Conservation (phyloP, 257 asterid genomes). For the Cynanchum wilfordii region DNA sequence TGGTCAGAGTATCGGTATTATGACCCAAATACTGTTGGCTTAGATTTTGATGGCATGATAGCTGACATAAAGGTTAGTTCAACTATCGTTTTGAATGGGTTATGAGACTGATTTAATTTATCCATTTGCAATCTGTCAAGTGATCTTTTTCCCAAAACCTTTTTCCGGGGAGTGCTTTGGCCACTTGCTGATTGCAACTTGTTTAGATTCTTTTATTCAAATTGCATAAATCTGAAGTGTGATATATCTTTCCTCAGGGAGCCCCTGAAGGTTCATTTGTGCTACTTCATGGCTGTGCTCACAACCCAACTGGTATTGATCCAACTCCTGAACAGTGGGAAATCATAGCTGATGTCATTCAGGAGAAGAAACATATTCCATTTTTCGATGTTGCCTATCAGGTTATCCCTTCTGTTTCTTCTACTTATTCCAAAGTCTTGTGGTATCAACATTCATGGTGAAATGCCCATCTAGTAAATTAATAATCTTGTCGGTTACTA, state of each 20-base stretch:
- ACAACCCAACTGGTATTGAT: slow-evolving; percentile 98
- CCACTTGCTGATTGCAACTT: not conserved
- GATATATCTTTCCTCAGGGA: slow-evolving; percentile 35
- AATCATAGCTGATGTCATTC: slow-evolving; percentile 77
- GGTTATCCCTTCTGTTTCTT: slow-evolving; percentile 38
- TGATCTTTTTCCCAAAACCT: not conserved
- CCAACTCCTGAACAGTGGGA: slow-evolving; percentile 93
- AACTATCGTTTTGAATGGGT: not conserved
- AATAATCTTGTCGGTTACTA: not conserved
- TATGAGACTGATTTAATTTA: too few species aligned
- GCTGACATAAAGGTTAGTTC: slow-evolving; percentile 83
- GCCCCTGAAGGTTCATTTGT: slow-evolving; percentile 95
- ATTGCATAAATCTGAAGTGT: not conserved
- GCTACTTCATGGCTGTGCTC: slow-evolving; percentile 95
- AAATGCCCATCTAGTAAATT: not conserved
- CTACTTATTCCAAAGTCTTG: not conserved
- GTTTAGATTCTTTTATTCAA: not conserved
- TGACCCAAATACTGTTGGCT: slow-evolving; percentile 88
- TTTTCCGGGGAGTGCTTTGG: not conserved
- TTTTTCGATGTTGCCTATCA: slow-evolving; percentile 99
- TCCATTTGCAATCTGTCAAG: not conserved
- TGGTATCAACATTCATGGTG: not conserved
- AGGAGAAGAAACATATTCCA: slow-evolving; percentile 87
- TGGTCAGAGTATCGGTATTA: slow-evolving; percentile 96
- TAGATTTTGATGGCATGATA: slow-evolving; percentile 94